These are phyloP conservation scores for Calocera viscosa DNA, from an alignment of 768 basidiomycete genomes.

Conservation along the genomic window DNA sequence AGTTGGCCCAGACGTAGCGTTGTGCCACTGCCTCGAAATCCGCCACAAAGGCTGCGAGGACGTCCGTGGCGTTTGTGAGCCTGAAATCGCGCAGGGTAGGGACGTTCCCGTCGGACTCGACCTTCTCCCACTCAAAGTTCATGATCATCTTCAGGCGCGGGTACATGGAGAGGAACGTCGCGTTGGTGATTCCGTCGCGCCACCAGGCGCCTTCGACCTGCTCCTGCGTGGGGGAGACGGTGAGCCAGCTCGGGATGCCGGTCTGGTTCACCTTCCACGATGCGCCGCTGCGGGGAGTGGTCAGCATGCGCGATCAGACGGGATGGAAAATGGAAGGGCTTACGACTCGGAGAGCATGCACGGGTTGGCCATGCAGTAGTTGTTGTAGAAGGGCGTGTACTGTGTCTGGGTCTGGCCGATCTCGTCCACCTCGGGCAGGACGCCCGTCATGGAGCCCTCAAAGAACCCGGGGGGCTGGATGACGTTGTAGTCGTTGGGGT, in stretches of 20 bases:
- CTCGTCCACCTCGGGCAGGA: conserved; percentile 2
- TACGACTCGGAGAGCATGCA: conserved; percentile 7
- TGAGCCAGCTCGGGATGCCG: background rate
- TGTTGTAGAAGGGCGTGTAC: background rate
- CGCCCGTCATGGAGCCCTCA: background rate
- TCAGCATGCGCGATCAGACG: background rate
- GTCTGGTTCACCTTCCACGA: conserved; percentile 1
- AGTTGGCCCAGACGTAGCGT: conserved; percentile 19
- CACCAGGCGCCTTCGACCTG: conserved; percentile 1
- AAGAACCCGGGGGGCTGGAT: conserved; percentile 3
- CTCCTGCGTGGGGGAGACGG: conserved; percentile 12
- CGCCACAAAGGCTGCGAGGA: conserved; percentile 15
- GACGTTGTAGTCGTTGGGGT: conserved; percentile 6
- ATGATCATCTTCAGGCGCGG: conserved; percentile 23
- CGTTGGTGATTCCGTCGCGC: conserved; percentile 20
- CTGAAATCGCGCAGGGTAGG: conserved; percentile 15
- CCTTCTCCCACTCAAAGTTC: conserved; percentile 25
- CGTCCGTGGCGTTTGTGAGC: conserved; percentile 19
- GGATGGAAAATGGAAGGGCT: background rate
- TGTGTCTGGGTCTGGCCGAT: background rate
- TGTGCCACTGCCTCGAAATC: conserved; percentile 16
- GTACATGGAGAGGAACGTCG: conserved; percentile 17
- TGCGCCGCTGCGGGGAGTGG: background rate
- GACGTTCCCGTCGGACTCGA: conserved; percentile 15
- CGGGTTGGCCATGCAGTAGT: background rate